Percentiles rank a stretch among this genome's conserved stretches.
Conservation (phyloP, 202 grass and related monocot genomes). For the Cymbopogon flexuosus region DNA sequence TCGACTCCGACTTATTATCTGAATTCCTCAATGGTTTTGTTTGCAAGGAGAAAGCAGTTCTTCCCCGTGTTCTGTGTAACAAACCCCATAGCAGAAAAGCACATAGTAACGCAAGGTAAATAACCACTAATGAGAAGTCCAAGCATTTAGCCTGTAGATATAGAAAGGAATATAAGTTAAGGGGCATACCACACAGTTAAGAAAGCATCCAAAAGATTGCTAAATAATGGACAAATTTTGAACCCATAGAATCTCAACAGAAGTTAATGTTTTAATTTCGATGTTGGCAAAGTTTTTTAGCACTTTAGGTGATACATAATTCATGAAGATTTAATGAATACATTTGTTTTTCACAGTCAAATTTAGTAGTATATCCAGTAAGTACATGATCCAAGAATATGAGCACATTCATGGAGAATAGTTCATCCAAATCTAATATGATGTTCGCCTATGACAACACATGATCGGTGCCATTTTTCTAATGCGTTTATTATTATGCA, state of each 20-base stretch:
- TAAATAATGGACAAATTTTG: not conserved
- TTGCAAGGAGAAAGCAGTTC: slow-evolving; percentile 22
- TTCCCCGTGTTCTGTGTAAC: slow-evolving; percentile 48
- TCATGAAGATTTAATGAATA: slow-evolving; percentile 8
- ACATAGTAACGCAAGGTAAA: slow-evolving; percentile 51
- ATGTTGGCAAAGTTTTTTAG: not conserved
- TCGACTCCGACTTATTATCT: slow-evolving; percentile 40
- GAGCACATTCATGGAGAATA: not conserved
- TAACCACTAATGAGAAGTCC: slow-evolving; percentile 76
- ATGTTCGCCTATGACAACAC: not conserved
- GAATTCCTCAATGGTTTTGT: slow-evolving; percentile 37
- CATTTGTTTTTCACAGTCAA: slow-evolving; percentile 17
- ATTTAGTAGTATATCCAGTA: not conserved
- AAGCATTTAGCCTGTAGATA: slow-evolving; percentile 86
- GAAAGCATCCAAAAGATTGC: slow-evolving; percentile 4
- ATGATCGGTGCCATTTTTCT: not conserved
- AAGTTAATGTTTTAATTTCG: not conserved
- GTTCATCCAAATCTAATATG: not conserved
- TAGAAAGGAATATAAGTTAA: slow-evolving; percentile 24
- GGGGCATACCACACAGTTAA: not conserved
- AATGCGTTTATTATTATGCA: not conserved
- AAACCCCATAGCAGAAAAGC: slow-evolving; percentile 57
- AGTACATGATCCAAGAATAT: slow-evolving; percentile 11
- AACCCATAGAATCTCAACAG: not conserved
- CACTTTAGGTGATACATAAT: slow-evolving; percentile 6